These are phyloP conservation scores for Trypanosoma scelopori DNA, from an alignment of 208 protist genomes.

Conservation along the genomic window DNA sequence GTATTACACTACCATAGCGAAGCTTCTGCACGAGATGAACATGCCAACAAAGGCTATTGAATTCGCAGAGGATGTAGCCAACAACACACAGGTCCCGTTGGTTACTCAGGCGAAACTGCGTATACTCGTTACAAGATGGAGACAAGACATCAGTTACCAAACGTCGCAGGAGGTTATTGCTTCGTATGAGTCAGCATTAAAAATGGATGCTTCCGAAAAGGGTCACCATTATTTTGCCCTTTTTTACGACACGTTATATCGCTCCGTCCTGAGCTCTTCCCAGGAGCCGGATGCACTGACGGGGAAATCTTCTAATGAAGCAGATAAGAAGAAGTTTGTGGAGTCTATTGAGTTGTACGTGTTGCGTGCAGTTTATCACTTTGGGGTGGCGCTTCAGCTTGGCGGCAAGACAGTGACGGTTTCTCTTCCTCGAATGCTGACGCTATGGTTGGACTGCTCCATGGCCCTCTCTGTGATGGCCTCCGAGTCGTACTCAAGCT, in stretches of 20 bases:
- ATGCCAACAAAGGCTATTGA: constrained; percentile 75
- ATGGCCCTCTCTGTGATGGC: constrained; percentile 28
- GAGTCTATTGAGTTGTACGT: constrained; percentile 47
- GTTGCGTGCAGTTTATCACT: constrained; percentile 70
- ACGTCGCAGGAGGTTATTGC: constrained; percentile 78
- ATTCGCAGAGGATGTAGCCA: constrained; percentile 55
- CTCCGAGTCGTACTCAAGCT: constrained; percentile 20
- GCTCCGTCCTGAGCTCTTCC: constrained; percentile 10
- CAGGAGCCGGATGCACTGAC: not conserved
- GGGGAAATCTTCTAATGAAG: constrained; percentile 6
- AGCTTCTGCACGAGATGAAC: constrained; percentile 86
- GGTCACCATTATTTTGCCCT: constrained; percentile 90
- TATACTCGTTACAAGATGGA: constrained; percentile 80
- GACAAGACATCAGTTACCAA: constrained; percentile 66
- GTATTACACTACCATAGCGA: constrained; percentile 82
- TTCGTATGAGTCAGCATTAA: constrained; percentile 69
- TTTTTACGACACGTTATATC: constrained; percentile 92
- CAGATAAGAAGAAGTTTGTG: constrained; percentile 31
- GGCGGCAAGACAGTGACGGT: constrained; percentile 88
- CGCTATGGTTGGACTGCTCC: constrained; percentile 92
- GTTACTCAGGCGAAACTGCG: constrained; percentile 62
- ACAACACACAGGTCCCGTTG: constrained; percentile 29
- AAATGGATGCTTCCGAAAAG: constrained; percentile 79
- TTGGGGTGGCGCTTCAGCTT: constrained; percentile 76
- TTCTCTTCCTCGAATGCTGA: constrained; percentile 94